These are phyloP conservation scores for Mucor ambiguus DNA, from an alignment of 371 early-diverging fungal species.

Conservation along the genomic window DNA sequence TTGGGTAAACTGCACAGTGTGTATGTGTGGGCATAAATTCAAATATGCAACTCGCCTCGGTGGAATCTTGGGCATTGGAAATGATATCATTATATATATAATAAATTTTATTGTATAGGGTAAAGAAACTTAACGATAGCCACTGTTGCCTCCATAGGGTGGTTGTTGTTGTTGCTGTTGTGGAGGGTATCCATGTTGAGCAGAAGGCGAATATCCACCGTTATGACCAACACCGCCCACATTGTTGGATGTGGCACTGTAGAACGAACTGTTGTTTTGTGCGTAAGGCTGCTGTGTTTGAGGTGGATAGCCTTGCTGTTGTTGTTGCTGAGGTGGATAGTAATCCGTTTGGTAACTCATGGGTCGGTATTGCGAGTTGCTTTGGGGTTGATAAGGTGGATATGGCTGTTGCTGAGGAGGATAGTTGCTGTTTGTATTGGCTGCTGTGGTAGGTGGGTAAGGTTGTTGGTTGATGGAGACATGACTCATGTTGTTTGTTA, in stretches of 20 bases:
- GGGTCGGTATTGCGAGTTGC: background rate
- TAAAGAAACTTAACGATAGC: conserved; percentile 10
- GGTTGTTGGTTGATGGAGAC: conserved; percentile 14
- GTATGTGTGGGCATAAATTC: background rate
- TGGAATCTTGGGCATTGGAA: too few relatives aligned
- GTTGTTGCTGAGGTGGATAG: conserved; percentile 11
- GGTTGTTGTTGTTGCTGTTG: conserved; percentile 13
- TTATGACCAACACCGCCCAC: background rate
- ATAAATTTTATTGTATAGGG: background rate
- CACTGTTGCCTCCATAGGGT: conserved; percentile 10
- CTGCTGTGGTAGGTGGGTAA: conserved; percentile 2
- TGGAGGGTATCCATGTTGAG: conserved; percentile 25
- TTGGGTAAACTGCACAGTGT: background rate
- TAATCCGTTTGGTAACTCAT: conserved; percentile 6
- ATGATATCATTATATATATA: background rate
- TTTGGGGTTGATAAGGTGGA: conserved; percentile 6
- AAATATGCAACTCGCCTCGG: background rate
- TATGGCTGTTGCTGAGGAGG: conserved; percentile 12
- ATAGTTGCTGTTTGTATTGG: background rate
- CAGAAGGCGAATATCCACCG: conserved; percentile 21
- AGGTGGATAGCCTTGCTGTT: conserved; percentile 1
- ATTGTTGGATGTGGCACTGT: conserved; percentile 7
- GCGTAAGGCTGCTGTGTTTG: background rate
- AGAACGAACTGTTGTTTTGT: conserved; percentile 12
- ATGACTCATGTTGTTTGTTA: conserved; percentile 20